Conservation (phyloP, 345 rosid genomes). For the Noccaea caerulescens region DNA sequence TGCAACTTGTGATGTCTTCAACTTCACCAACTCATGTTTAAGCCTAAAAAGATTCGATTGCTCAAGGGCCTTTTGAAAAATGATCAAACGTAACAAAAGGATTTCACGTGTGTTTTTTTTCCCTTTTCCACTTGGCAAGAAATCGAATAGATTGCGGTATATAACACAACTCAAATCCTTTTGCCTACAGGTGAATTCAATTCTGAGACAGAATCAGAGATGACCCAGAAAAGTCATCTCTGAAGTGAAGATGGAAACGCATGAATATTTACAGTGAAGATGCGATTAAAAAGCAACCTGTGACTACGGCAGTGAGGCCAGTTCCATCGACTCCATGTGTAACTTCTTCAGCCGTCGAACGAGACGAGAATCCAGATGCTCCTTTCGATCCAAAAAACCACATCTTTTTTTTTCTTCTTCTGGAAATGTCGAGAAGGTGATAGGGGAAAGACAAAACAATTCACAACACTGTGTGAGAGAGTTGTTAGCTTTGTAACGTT, state of each 20-base stretch:
- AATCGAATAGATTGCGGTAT: background rate
- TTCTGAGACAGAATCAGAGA: background rate
- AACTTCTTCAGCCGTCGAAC: constrained; percentile 74
- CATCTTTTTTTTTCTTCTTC: constrained; percentile 10
- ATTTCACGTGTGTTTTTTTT: too few species aligned
- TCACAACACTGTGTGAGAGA: background rate
- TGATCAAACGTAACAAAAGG: background rate
- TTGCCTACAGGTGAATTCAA: background rate
- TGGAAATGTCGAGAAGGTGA: background rate
- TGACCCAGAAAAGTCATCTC: background rate
- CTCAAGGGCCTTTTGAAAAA: background rate
- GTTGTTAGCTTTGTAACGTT: background rate
- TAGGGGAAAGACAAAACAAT: background rate
- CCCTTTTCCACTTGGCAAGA: background rate
- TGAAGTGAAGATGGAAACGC: background rate
- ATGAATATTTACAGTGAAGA: background rate
- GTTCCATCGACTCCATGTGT: constrained; percentile 69
- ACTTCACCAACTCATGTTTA: background rate
- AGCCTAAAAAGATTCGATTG: background rate
- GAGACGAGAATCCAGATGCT: constrained; percentile 51
- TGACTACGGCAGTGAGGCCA: constrained; percentile 77
- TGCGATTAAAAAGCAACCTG: constrained; percentile 48
- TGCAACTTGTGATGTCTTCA: background rate
- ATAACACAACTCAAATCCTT: constrained; percentile 8
- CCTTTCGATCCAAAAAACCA: constrained; percentile 43